Evolutionary conservation across 2,329 filamentous ascomycete species (phyloP), one percentile per base, ranked within the genome.

Genomic region (Myriosclerotinia scirpicola): DNA sequence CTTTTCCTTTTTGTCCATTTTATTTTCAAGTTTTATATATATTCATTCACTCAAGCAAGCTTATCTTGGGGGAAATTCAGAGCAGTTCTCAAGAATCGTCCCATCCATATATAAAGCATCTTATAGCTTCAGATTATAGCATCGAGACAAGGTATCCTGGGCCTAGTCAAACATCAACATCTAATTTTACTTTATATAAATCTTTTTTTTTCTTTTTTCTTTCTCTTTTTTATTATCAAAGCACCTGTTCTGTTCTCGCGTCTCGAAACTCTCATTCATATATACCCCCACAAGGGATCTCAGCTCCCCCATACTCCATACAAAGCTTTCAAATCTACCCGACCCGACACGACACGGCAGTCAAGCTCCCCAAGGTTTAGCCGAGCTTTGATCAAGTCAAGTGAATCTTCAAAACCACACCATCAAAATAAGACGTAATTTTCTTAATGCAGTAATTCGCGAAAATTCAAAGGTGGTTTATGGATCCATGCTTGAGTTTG

Each of bases 361-460:
- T 34, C 6, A 34, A 52, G 22, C 34, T 26, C 26, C 30, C n/a
- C 44, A 50, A 38, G 14, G 46, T 38, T 61, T 61, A 61, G n/a
- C 58, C 44, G 58, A 61, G 58, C 30, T 50, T 60, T 38, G n/a
- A 26, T 50, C 34, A 50, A 61, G 58, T 50, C 58, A 20, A 61
- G 58, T 61, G 58, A 61, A 61, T 61, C 15, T 61, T 50, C 14
- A 36, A 50, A 61, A 50, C 26, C 20, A 22, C n/a, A 5, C 17
- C 20, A 61, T 61, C n/a, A 9, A 26, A 58, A 61, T 22, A 17
- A 61, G 3, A 5, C 44, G 12, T 22, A 26, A 15, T 38, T 38
- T 61, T 22, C 46, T 61, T 52, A 26, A 61, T 61, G 58, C 58
- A 50, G 30, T 61, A 50, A 52, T 61, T 40, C 44, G 34, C 56